Evolutionary conservation across 2,329 filamentous ascomycete species (phyloP).

Genomic region (Aureobasidium sp.): DNA sequence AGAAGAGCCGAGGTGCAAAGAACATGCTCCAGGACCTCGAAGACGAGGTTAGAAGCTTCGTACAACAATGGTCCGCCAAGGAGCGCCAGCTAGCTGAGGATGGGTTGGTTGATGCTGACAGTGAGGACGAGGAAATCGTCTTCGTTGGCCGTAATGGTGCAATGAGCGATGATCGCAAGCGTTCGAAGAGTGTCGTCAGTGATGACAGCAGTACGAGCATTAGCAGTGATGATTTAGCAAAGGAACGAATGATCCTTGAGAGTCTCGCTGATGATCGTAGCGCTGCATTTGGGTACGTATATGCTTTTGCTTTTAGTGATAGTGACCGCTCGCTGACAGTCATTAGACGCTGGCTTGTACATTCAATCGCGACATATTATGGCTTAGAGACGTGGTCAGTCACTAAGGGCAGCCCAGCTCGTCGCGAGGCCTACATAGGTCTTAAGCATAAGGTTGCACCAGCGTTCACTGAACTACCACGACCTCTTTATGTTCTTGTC

Average conservation of each 20-base stretch:
- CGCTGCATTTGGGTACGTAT: slow-evolving; percentile 70
- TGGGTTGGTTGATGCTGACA: slow-evolving; percentile 38
- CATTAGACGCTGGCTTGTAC: slow-evolving; percentile 76
- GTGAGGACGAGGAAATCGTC: slow-evolving; percentile 79
- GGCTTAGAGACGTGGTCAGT: slow-evolving; percentile 78
- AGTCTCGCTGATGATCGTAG: slow-evolving; percentile 64
- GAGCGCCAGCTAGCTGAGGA: slow-evolving; percentile 43
- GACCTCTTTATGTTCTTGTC: slow-evolving; percentile 54
- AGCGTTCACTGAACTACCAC: slow-evolving; percentile 41
- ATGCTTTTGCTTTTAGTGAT: neutral
- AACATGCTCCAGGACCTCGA: slow-evolving; percentile 77
- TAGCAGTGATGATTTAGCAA: slow-evolving; percentile 38
- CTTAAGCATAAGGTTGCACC: slow-evolving; percentile 42
- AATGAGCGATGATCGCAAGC: slow-evolving; percentile 50
- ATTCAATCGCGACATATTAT: slow-evolving; percentile 88
- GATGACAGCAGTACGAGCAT: slow-evolving; percentile 1
- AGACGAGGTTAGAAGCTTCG: slow-evolving; percentile 69
- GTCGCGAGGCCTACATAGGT: slow-evolving; percentile 76
- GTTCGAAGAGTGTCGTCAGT: slow-evolving; percentile 39
- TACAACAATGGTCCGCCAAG: slow-evolving; percentile 51
- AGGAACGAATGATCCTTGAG: slow-evolving; percentile 71
- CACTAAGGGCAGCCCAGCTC: slow-evolving; percentile 59
- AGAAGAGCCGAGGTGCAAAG: slow-evolving; percentile 69
- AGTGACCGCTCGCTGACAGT: neutral
- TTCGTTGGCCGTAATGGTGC: slow-evolving; percentile 67